Base-by-base conservation (phyloP, 1,139 yeast genomes). In the Kazachstania sp. region DNA sequence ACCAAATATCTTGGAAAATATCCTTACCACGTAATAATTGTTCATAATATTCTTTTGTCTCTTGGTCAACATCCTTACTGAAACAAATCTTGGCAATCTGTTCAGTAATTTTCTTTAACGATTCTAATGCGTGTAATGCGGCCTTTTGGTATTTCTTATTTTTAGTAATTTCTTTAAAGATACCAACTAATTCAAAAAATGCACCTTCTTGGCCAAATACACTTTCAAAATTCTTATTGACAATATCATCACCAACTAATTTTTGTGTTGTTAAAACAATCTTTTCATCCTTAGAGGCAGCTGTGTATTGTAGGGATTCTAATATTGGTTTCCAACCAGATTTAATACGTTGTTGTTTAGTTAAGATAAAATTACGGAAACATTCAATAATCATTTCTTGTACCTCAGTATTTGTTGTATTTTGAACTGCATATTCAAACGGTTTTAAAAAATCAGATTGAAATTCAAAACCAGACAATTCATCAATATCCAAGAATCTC, bases 251-350 rank as follows among this genome's bases (percentile, higher is more conserved):
- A 52, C 75, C 78, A 1, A 83, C 80, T 67, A 84, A 72, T 39
- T 77, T 75, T 63, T 75, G 83, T 0, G 88, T 78, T 53, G 79
- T 80, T 46, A 70, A 63, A 1, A 86, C 92, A 53, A 85, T 71
- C 2, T 72, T 63, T 54, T 81, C 88, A 43, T 71, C 56, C 3
- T 56, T 46, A 32, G 68, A 68, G 28, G 54, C 52, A 5, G 72
- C 69, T 29, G 71, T 63, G 46, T 56, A 65, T 49, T 64, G 64
- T 55, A 90, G 78, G 1, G 88, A 87, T 23, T 81, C 83, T 59
- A 92, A 81, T 51, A 94, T 83, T 0, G 97, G 82, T 52, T 79
- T 79, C 99, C 99, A 94, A 39, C 99, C 99, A 31, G 97, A 88
- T 63, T 79, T 83, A 51, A 94, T 86, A 51, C 78, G 77, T 5